A percentile compares a stretch with the other conserved stretches of the same genome.
phyloP scores from a whole-genome alignment of 2,329 filamentous ascomycete genomes.

The Cryphonectria nitschkei region DNA sequence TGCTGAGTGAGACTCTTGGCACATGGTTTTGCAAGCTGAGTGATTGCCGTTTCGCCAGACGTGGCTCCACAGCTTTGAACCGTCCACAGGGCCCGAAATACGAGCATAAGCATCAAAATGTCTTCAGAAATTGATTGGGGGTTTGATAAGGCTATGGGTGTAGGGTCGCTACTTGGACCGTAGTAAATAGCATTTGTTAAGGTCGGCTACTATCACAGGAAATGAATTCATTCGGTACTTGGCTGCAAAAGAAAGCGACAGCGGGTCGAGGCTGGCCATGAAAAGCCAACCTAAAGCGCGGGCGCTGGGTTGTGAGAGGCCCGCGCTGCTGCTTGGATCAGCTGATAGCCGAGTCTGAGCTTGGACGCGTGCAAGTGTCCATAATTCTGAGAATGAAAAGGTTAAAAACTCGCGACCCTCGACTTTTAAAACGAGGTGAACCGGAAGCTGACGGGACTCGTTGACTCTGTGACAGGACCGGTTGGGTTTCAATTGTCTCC shows the following conservation, averaged over 20 bases:
- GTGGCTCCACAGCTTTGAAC: background rate
- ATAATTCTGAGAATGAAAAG: background rate
- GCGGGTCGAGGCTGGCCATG: background rate
- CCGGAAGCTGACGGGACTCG: background rate
- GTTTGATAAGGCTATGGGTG: background rate
- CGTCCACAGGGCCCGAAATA: background rate
- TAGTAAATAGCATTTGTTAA: background rate
- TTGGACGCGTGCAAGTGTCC: background rate
- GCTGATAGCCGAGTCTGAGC: background rate
- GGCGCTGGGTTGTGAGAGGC: background rate
- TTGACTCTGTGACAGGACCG: background rate
- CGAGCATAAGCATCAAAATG: background rate
- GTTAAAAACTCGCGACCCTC: background rate
- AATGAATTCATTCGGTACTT: background rate
- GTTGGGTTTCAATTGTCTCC: background rate
- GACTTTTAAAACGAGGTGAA: background rate
- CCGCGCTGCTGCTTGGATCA: background rate
- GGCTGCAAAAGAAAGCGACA: background rate
- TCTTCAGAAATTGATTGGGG: background rate
- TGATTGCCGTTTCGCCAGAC: slow-evolving; percentile 2
- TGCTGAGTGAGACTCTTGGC: background rate
- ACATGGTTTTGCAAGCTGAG: slow-evolving; percentile 5
- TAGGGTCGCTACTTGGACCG: background rate
- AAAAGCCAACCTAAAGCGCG: background rate
- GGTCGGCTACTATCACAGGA: background rate